Conservation (phyloP, 805 yeast species). For the Candida berthetii region DNA sequence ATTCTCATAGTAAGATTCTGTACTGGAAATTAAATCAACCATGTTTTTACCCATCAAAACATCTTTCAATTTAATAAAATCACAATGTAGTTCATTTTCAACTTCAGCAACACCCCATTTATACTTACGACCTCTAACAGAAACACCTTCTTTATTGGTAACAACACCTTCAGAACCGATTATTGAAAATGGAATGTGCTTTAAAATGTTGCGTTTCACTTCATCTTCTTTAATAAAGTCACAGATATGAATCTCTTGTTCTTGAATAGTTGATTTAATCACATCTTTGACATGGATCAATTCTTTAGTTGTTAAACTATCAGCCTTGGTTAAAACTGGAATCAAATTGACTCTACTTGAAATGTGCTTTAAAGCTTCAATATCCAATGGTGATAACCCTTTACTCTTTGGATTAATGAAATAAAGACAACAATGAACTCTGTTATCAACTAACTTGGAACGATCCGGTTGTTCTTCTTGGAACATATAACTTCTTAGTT, state of each 20-base stretch:
- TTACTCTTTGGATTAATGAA: conserved; percentile 68
- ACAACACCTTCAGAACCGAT: conserved; percentile 58
- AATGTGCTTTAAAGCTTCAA: conserved; percentile 66
- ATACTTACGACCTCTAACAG: conserved; percentile 71
- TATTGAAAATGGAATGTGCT: conserved; percentile 61
- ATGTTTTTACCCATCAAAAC: conserved; percentile 63
- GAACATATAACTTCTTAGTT: conserved; percentile 57
- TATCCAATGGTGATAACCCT: conserved; percentile 59
- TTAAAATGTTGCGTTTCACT: conserved; percentile 23
- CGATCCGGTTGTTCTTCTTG: conserved; percentile 78
- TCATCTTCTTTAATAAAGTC: conserved; percentile 38
- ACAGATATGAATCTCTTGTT: conserved; percentile 53
- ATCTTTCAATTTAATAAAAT: conserved; percentile 58
- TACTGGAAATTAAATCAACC: conserved; percentile 71
- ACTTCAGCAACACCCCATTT: conserved; percentile 86
- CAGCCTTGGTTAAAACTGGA: conserved; percentile 80
- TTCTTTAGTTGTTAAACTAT: conserved; percentile 58
- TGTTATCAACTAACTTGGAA: conserved; percentile 43
- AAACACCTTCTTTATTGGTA: conserved; percentile 34
- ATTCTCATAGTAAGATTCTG: conserved; percentile 69
- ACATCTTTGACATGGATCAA: conserved; percentile 44
- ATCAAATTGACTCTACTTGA: conserved; percentile 70
- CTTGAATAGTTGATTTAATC: conserved; percentile 43
- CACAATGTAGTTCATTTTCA: conserved; percentile 73
- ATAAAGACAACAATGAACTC: conserved; percentile 84